Evolutionary conservation across 1,284 basidiomycete genomes (phyloP), one percentile per base, ranked within the genome.

Genomic region (Polyporus tsugae): DNA sequence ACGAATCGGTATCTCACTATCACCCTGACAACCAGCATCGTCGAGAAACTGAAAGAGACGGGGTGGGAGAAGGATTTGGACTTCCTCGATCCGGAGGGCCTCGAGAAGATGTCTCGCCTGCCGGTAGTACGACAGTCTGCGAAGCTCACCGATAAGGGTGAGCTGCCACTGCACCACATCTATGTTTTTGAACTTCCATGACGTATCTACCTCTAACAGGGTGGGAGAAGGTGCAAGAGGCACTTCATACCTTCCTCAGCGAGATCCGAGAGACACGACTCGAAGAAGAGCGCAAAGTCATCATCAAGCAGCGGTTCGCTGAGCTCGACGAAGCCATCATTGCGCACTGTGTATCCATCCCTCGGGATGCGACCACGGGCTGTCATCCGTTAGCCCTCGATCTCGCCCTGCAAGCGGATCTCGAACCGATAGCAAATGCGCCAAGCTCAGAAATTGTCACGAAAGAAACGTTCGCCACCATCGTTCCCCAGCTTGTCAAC

Each of bases 31-130:
- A 33, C 38, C 7, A 66, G 65, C 2, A 62, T 62, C n/a, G 25
- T 62, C 17, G 25, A 9, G 11, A 60, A 53, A 4, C 33, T 66
- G 39, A 33, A 36, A 29, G 41, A 55, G 7, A 13, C 6, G 3
- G 68, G 41, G 0, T 65, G 64, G 68, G 46, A n/a, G 1, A 22
- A 60, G 6, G 68, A 70, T 29, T 33, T 70, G 6, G 58, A 63
- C 35, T 64, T 25, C 11, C 62, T 36, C 19, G 60, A 22, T 11
- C 11, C 15, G 39, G 22, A 22, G 38, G 55, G 6, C 10, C 39
- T 67, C 38, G 36, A 59, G 6, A 44, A 11, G 22, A 39, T 70
- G 64, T 63, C 66, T 22, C 17, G 38, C 6, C 9, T 65, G 10
- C 63, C 66, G 6, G 42, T 67, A 2, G 69, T 67, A 3, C 55